These are phyloP conservation scores for Elsinoe batatas DNA, from an alignment of 2,329 filamentous ascomycete genomes.

Conservation along the genomic window DNA sequence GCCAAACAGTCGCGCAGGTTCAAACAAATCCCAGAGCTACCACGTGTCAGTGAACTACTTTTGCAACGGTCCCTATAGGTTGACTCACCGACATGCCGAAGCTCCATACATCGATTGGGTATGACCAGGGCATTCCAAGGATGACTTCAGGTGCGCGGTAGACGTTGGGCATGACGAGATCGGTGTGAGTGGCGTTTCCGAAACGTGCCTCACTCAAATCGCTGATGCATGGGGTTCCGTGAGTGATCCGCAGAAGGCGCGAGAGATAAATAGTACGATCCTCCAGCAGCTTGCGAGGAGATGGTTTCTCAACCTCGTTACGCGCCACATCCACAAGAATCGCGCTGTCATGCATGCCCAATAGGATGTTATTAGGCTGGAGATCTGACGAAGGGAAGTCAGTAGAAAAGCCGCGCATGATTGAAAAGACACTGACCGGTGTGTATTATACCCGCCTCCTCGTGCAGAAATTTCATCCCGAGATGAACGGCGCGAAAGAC, in stretches of 20 bases:
- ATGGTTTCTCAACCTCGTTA: constrained; percentile 25
- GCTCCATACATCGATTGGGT: constrained; percentile 31
- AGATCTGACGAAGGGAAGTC: constrained; percentile 22
- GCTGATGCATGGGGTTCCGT: constrained; percentile 25
- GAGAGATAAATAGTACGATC: constrained; percentile 27
- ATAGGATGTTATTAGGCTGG: constrained; percentile 30
- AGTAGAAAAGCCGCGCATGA: too few relatives aligned
- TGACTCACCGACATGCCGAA: constrained; percentile 29
- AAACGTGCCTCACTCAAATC: constrained; percentile 32
- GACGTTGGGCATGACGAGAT: constrained; percentile 27
- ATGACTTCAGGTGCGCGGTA: constrained; percentile 33
- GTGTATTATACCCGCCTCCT: constrained; percentile 22
- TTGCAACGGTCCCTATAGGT: neutral
- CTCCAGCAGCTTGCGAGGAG: constrained; percentile 24
- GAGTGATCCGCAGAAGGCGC: constrained; percentile 25
- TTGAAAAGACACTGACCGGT: constrained; percentile 18
- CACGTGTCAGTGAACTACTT: neutral
- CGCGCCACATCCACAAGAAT: constrained; percentile 26
- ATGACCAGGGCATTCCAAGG: constrained; percentile 28
- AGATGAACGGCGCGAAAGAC: constrained; percentile 22
- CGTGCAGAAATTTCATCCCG: constrained; percentile 22
- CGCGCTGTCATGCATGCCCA: constrained; percentile 26
- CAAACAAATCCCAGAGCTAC: constrained; percentile 31
- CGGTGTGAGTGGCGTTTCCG: constrained; percentile 23
- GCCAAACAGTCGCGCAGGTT: constrained; percentile 27